Conservation (phyloP, 495 filamentous ascomycete genomes). For the Hyaloscypha finlandica region DNA sequence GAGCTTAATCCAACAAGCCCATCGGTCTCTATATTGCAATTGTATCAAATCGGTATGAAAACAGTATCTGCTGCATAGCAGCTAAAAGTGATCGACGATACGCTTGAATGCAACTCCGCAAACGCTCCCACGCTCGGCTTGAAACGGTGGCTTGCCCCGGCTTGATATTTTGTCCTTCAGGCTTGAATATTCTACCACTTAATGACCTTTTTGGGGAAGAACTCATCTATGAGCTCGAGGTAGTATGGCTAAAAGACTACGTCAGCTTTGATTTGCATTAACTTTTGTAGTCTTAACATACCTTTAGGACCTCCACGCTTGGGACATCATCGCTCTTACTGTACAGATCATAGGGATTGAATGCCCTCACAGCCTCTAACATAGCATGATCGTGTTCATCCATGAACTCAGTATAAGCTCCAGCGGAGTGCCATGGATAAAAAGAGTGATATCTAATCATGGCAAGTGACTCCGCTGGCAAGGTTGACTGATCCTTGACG, state of each 20-base stretch:
- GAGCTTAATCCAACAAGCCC: neutral
- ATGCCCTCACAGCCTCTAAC: conserved; percentile 77
- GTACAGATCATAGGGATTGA: conserved; percentile 91
- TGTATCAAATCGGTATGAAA: conserved; percentile 3
- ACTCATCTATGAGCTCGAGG: conserved; percentile 80
- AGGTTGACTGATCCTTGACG: conserved; percentile 70
- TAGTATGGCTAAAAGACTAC: conserved; percentile 66
- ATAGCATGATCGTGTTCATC: conserved; percentile 75
- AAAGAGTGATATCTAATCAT: conserved; percentile 92
- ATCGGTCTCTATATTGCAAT: neutral
- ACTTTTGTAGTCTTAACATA: conserved; percentile 27
- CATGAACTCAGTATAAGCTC: conserved; percentile 80
- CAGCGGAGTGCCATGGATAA: conserved; percentile 84
- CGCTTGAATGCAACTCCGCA: neutral
- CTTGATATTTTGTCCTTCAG: neutral
- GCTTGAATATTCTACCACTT: conserved; percentile 59
- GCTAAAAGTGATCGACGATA: neutral
- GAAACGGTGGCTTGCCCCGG: neutral
- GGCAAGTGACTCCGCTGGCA: conserved; percentile 79
- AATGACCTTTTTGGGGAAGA: conserved; percentile 74
- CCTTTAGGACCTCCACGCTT: conserved; percentile 71
- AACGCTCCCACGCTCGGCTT: neutral
- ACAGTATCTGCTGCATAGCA: neutral
- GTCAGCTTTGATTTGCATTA: neutral
- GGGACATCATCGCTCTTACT: conserved; percentile 86